These are phyloP conservation scores for Colletotrichum shisoi DNA, from an alignment of 2,329 filamentous ascomycete genomes.

Conservation along the genomic window DNA sequence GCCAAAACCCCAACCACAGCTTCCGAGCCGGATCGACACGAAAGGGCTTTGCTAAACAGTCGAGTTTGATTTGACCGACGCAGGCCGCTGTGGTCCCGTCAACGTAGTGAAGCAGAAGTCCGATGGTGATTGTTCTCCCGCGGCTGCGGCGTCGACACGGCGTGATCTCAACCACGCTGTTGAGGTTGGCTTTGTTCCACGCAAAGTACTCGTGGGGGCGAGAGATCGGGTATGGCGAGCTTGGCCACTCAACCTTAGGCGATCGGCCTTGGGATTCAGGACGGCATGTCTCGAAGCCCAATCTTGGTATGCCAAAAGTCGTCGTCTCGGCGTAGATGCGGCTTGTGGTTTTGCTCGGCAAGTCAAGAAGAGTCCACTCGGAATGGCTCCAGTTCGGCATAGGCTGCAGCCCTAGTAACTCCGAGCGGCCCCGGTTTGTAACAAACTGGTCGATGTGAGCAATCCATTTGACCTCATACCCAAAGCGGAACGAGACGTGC, in stretches of 20 bases:
- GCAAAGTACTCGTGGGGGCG: no score
- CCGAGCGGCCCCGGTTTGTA: constrained; percentile 4
- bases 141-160: background rate
- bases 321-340: constrained; percentile 4
- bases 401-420: constrained; percentile 11
- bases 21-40: background rate
- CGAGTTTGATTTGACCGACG: constrained; percentile 7
- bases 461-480: background rate
- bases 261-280: no score
- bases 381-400: constrained; percentile 1
- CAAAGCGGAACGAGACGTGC: background rate
- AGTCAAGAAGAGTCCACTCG: constrained; percentile 11
- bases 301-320: background rate
- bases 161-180: background rate
- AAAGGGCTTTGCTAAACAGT: background rate
- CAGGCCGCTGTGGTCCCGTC: background rate
- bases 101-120: background rate
- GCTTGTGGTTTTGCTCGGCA: background rate
- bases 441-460: constrained; percentile 6
- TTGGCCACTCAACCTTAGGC: no score
- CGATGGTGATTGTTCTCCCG: background rate
- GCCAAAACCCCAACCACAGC: constrained; percentile 11
- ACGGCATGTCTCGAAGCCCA: constrained; percentile 1
- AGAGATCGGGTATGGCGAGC: no score
- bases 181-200: background rate